Percentiles rank a stretch among this genome's conserved stretches.
Conservation (phyloP, 2,329 filamentous ascomycete genomes). For the Sclerotinia minor region DNA sequence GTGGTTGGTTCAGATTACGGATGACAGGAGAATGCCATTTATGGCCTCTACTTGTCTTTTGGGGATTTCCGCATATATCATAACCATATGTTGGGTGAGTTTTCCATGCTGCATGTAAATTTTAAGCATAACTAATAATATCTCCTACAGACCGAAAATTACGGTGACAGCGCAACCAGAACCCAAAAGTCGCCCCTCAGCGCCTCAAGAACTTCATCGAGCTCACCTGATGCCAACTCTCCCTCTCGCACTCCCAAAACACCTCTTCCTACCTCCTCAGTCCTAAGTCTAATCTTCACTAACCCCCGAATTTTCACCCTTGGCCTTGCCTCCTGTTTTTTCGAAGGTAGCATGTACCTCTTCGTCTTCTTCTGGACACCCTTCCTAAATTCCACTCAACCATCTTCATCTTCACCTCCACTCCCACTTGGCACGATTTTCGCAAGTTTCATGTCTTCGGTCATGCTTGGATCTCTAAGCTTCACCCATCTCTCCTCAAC, state of each 20-base stretch:
- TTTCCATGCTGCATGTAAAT: not conserved
- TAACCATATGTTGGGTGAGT: conserved; percentile 52
- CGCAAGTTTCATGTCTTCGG: conserved; percentile 58
- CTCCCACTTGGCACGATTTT: conserved; percentile 54
- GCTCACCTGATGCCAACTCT: not conserved
- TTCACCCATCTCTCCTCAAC: conserved; percentile 47
- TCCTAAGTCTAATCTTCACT: conserved; percentile 36
- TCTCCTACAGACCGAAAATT: conserved; percentile 50
- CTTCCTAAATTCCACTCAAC: conserved; percentile 48
- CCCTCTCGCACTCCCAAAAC: not conserved
- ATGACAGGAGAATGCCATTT: conserved; percentile 55
- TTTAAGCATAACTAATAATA: not conserved
- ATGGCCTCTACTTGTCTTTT: conserved; percentile 48
- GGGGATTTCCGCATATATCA: conserved; percentile 47
- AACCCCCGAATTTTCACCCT: conserved; percentile 54
- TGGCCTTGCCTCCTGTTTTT: conserved; percentile 55
- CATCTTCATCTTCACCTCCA: conserved; percentile 48
- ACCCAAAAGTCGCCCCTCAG: conserved; percentile 26
- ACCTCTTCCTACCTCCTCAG: conserved; percentile 12
- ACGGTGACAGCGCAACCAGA: conserved; percentile 43
- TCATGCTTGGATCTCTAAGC: conserved; percentile 58
- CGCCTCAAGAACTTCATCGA: conserved; percentile 23
- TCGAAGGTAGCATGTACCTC: conserved; percentile 62
- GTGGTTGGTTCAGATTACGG: conserved; percentile 49
- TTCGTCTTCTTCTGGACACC: conserved; percentile 65